phyloP scores from a whole-genome alignment of 202 grass and related monocot genomes.

The Hordeum pubiflorum region DNA sequence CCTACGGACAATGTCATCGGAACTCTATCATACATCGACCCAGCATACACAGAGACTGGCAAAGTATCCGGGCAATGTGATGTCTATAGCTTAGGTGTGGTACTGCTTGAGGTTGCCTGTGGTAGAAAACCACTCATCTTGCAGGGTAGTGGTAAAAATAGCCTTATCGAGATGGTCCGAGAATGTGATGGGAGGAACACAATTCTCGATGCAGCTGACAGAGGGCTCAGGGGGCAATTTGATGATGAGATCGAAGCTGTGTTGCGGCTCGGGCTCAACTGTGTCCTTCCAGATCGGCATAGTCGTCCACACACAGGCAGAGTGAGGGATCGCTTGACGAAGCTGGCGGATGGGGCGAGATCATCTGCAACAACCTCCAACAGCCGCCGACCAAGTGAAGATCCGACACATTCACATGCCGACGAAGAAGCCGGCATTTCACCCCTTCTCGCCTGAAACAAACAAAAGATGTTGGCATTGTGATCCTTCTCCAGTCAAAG shows the following conservation, averaged over 20 bases:
- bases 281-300: neutral
- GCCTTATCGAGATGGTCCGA: neutral
- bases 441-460: too few relatives aligned
- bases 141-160: neutral
- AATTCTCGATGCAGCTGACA: neutral
- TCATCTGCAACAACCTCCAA: too few relatives aligned
- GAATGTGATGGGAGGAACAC: neutral
- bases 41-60: neutral
- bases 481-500: too few relatives aligned
- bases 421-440: too few relatives aligned
- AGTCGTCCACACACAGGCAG: neutral
- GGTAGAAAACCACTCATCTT: neutral
- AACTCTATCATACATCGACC: neutral
- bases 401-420: too few relatives aligned
- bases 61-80: neutral
- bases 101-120: neutral
- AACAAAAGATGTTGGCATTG: too few relatives aligned
- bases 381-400: too few relatives aligned
- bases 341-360: too few relatives aligned
- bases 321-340: neutral
- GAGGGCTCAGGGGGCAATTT: neutral
- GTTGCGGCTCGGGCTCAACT: neutral
- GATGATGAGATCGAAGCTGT: neutral
- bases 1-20: neutral
- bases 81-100: neutral